These are phyloP conservation scores for Mikania micrantha DNA, from an alignment of 129 eudicot genomes.

Conservation along the genomic window DNA sequence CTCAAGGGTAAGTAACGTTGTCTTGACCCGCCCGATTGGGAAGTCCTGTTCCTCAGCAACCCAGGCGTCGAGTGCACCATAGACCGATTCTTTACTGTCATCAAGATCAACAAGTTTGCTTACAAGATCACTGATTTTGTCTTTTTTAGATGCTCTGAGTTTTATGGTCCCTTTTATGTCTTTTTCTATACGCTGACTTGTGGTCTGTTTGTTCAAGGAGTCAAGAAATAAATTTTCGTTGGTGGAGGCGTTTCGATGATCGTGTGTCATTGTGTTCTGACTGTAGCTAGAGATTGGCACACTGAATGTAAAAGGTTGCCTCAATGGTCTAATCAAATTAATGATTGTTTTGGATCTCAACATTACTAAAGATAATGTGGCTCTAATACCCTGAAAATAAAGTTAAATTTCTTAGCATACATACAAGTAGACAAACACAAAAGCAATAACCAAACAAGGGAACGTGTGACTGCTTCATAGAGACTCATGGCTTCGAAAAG, in stretches of 20 bases:
- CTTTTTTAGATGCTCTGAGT: constrained; percentile 37
- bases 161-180: constrained; percentile 12
- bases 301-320: constrained; percentile 19
- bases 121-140: constrained; percentile 47
- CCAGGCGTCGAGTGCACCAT: constrained; percentile 81
- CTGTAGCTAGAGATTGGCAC: constrained; percentile 18
- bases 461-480: too few species aligned
- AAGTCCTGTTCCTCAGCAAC: constrained; percentile 76
- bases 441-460: too few species aligned
- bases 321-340: constrained; percentile 27
- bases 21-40: constrained; percentile 72
- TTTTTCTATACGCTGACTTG: not conserved
- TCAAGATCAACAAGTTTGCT: constrained; percentile 39
- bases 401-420: too few species aligned
- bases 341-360: not conserved
- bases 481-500: too few species aligned
- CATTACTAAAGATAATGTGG: not conserved
- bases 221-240: constrained; percentile 8
- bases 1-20: constrained; percentile 51
- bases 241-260: not conserved
- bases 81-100: constrained; percentile 63
- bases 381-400: too few species aligned
- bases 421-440: too few species aligned
- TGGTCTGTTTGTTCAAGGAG: not conserved
- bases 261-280: constrained; percentile 26